These are phyloP conservation scores for Cryptococcus sp. DNA, from an alignment of 1,284 basidiomycete species.

Conservation along the genomic window DNA sequence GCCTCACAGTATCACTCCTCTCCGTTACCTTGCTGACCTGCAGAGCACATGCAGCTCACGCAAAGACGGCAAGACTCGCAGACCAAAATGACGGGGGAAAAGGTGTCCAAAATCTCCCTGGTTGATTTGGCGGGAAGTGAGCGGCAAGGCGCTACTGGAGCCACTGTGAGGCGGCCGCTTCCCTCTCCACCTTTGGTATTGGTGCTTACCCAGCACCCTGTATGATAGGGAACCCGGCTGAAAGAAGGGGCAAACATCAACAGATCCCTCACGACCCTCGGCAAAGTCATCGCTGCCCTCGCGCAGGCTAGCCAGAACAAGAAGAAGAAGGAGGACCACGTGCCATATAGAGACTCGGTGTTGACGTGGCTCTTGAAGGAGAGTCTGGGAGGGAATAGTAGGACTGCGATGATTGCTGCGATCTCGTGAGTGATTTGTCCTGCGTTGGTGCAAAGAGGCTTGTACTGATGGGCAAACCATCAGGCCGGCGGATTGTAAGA, in stretches of 20 bases:
- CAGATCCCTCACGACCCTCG: conserved; percentile 92
- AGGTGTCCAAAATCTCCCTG: conserved; percentile 90
- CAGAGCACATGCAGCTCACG: conserved; percentile 56
- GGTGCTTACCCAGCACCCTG: conserved; percentile 1
- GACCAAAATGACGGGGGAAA: conserved; percentile 87
- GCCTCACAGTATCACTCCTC: too few species aligned
- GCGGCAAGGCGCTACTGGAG: conserved; percentile 91
- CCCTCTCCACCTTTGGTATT: too few species aligned
- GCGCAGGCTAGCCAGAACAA: conserved; percentile 69
- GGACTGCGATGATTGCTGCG: conserved; percentile 86
- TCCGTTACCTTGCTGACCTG: not conserved
- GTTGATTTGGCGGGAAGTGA: conserved; percentile 98
- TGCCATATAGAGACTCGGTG: conserved; percentile 92
- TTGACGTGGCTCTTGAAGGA: conserved; percentile 98
- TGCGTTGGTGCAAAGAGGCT: not conserved
- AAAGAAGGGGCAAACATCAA: conserved; percentile 99
- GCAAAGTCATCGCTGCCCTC: conserved; percentile 92
- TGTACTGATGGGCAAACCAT: not conserved
- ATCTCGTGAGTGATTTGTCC: conserved; percentile 59
- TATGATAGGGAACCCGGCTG: conserved; percentile 65
- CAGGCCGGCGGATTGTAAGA: conserved; percentile 67
- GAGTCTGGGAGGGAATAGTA: conserved; percentile 90
- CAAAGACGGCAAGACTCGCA: conserved; percentile 80
- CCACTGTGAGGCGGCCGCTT: conserved; percentile 55
- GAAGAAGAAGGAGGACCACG: conserved; percentile 84